phyloP scores from a whole-genome alignment of 1,284 basidiomycete species.

The Trichosporon ovoides region DNA sequence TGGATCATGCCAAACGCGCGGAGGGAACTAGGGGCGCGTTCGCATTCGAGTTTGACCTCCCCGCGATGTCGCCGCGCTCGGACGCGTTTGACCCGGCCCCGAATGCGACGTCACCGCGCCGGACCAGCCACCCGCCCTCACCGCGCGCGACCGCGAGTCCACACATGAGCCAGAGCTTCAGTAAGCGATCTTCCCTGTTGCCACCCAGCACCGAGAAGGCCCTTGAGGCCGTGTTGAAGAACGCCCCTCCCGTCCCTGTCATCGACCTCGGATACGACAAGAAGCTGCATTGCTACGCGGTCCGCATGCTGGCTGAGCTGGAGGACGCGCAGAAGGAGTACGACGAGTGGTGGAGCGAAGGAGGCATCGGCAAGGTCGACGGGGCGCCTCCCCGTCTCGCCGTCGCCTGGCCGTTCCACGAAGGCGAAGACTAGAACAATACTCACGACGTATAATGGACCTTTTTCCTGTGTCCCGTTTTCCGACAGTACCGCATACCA shows the following conservation, averaged over 20 bases:
- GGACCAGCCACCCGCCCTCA: conserved; percentile 30
- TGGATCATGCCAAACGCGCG: conserved; percentile 12
- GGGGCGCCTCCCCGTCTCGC: conserved; percentile 48
- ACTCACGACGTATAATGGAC: no score
- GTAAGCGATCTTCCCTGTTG: conserved; percentile 45
- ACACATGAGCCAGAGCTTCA: conserved; percentile 48
- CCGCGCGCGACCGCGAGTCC: conserved; percentile 36
- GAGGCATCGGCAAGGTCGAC: conserved; percentile 46
- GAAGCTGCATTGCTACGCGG: conserved; percentile 51
- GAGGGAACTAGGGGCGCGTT: conserved; percentile 17
- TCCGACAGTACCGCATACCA: no score
- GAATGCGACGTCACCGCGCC: conserved; percentile 19
- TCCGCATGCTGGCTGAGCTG: conserved; percentile 51
- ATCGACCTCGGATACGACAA: conserved; percentile 30
- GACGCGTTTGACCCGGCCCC: conserved; percentile 44
- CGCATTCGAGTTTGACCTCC: conserved; percentile 49
- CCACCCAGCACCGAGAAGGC: conserved; percentile 43
- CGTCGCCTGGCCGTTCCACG: conserved; percentile 50
- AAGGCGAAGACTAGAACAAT: conserved; percentile 40
- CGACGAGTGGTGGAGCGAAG: conserved; percentile 50
- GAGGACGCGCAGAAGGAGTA: conserved; percentile 52
- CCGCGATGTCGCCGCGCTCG: conserved; percentile 45
- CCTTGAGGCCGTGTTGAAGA: conserved; percentile 31
- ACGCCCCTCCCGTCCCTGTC: conserved; percentile 3
- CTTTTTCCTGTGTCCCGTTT: no score